These are phyloP conservation scores for Phytophthora sojae DNA, from an alignment of 352 stramenopile genomes.

Conservation along the genomic window DNA sequence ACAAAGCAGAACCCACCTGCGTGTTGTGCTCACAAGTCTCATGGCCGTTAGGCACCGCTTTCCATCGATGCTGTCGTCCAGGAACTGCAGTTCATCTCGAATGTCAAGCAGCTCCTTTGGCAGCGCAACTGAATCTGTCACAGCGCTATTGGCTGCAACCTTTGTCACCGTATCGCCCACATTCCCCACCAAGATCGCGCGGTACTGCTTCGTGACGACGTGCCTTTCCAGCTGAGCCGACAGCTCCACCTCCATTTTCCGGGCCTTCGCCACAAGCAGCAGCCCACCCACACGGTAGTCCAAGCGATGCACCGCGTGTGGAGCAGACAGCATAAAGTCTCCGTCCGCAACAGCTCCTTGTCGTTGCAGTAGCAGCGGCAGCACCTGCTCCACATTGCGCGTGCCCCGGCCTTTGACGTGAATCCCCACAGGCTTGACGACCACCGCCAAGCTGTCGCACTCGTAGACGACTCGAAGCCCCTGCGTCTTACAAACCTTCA, in stretches of 20 bases:
- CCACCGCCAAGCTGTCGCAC: slow-evolving; percentile 46
- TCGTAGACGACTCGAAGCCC: slow-evolving; percentile 68
- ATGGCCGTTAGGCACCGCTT: slow-evolving; percentile 42
- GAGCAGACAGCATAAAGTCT: slow-evolving; percentile 32
- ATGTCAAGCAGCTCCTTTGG: slow-evolving; percentile 26
- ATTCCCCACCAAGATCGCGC: slow-evolving; percentile 58
- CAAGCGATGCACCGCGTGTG: slow-evolving; percentile 66
- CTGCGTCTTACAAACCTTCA: slow-evolving; percentile 52
- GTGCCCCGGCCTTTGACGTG: slow-evolving; percentile 67
- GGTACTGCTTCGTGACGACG: slow-evolving; percentile 58
- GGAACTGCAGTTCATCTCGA: slow-evolving; percentile 30
- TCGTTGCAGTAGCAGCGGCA: slow-evolving; percentile 45
- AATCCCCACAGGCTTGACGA: slow-evolving; percentile 69
- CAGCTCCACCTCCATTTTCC: slow-evolving; percentile 50
- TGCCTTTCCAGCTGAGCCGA: slow-evolving; percentile 58
- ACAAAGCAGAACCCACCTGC: slow-evolving; percentile 31
- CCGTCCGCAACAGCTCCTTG: not conserved
- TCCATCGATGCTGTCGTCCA: slow-evolving; percentile 36
- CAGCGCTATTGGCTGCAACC: not conserved
- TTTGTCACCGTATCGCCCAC: slow-evolving; percentile 4
- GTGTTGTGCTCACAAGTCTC: slow-evolving; percentile 41
- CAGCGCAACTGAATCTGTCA: slow-evolving; percentile 14
- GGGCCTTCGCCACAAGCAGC: slow-evolving; percentile 69
- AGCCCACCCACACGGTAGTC: slow-evolving; percentile 69
- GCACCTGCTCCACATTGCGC: slow-evolving; percentile 56